Evolutionary conservation across 2,329 filamentous ascomycete genomes (phyloP), one percentile per base, ranked within the genome.

Genomic region (Diaporthe sp.): DNA sequence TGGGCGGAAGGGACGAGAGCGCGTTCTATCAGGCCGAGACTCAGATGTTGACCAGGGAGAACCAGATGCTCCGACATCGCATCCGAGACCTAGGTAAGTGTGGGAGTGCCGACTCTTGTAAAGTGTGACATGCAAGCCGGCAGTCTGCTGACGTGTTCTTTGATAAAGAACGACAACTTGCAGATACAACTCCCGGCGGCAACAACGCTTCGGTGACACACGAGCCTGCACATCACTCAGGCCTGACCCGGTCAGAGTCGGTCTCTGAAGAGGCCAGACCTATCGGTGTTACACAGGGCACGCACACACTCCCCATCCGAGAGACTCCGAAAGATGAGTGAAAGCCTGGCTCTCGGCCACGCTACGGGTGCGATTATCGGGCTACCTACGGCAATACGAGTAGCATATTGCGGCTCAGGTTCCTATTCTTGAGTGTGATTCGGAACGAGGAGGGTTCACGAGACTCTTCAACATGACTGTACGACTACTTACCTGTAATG

Each of bases 1-100:
- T 93, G 1, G 90, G 89, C n/a, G 90, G 90, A 10, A 87, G 94
- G 25, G 94, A 95, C 80, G 94, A 96, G 82, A 92, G 90, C 78
- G 92, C 93, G 0, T 95, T 95, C 82, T 96, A 96, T 80, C 94
- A 95, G 82, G 94, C 94, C 6, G 94, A 96, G 84, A 95, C 94
- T 1, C 93, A 95, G 84, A 95, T 91, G 85, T 84, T 96, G 79
- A 90, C 92, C 31, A 88, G 94, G 37, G 94, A 96, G 85, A 96
- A 96, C 79, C 94, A 96, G 84, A 95, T 96, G 94, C 86, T 96
- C 71, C 92, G 93, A 77, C 89, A 92, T 82, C 89, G 94, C 67
- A 94, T 95, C 76, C 88, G 92, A 49, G 94, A 95, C 80, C 85
- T 95, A 19, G 93, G 93, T 94, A 85, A 79, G 87, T 62, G 4